Evolutionary conservation across 2,329 filamentous ascomycete species (phyloP), one percentile per base, ranked within the genome.

Genomic region (Claviceps sp.): DNA sequence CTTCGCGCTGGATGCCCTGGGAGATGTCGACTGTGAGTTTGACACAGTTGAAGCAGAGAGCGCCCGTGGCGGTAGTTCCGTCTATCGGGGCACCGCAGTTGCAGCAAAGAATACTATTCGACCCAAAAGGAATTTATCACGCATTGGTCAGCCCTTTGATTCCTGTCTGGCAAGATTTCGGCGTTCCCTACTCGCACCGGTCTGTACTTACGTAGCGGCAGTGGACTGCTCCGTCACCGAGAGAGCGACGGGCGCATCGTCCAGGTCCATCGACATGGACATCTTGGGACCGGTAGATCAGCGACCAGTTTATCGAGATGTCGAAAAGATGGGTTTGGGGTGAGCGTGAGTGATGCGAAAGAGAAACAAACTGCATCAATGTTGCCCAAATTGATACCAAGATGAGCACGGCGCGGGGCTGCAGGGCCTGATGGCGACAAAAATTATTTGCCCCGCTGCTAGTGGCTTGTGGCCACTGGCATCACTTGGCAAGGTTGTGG

Each of bases 81-180:
- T 96, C 90, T 63, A 98, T 95, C 41, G 91, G 85, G 55, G 88
- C 89, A 64, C 91, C 93, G 69, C 93, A 98, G 76, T 97, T 95
- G 74, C 88, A 95, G 71, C 93, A 98, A 54, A 98, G 85, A 65
- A 97, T 95, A 48, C 67, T 69, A 52, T 18, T 49, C 22, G 40
- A 20, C 2, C n/a, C 18, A 37, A 26, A 6, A 38, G 30, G 37
- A 22, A 1, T 50, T n/a, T 30, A 34, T 37, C 45, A 30, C 9
- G 30, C 9, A 11, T 11, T 34, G 30, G 30, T 48, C 30, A 48
- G 51, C 40, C 37, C 22, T 22, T 38, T 9, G 9, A 24, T 4
- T 4, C 4, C 45, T 41, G 4, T 37, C 5, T 22, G 16, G 4
- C 42, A 37, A 44, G 24, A 48, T 45, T 13, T 8, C 11, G 16